Evolutionary conservation across 768 basidiomycete genomes (phyloP), one percentile per base, ranked within the genome.

Genomic region (Agrocybe chaxingu): DNA sequence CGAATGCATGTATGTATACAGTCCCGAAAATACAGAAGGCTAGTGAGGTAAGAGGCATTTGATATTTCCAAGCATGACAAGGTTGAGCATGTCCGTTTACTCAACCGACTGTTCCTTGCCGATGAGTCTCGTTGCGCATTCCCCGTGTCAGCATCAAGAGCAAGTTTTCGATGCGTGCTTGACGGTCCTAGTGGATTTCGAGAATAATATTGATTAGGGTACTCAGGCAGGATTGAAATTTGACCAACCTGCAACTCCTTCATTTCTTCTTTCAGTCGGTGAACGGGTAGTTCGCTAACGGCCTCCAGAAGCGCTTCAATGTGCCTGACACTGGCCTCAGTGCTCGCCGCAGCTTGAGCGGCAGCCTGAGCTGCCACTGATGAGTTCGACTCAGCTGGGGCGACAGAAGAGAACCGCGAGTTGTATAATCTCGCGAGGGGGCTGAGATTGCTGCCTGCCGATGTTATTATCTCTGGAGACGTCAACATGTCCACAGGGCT

Each of bases 111-210:
- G 60, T 55, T 8, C 60, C 62, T 37, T 58, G 56, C 9, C 59
- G 52, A 35, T 38, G 42, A 10, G 63, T 60, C 50, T 78, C 78
- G 49, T 76, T 79, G 52, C 84, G 70, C 80, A 82, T 81, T 0
- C 80, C 80, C 39, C 84, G 73, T 6, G 87, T 88, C 53, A 92
- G 72, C 67, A 78, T 79, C 45, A 89, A 62, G 37, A 92, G 57
- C 38, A 92, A 68, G 45, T 78, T 79, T 65, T 92, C 89, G 54
- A 92, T 92, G 34, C 89, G 78, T 12, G 82, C 81, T 69, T 91
- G 89, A 41, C 86, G 84, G 50, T 88, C 81, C 82, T 85, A 54
- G 29, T 52, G 40, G 35, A 18, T 42, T 41, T 16, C 16, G 16
- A 34, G 42, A 13, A 37, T 8, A 32, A 40, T 31, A 9, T 3